phyloP scores from a whole-genome alignment of 2,329 filamentous ascomycete species.

The Exophiala calicioides region DNA sequence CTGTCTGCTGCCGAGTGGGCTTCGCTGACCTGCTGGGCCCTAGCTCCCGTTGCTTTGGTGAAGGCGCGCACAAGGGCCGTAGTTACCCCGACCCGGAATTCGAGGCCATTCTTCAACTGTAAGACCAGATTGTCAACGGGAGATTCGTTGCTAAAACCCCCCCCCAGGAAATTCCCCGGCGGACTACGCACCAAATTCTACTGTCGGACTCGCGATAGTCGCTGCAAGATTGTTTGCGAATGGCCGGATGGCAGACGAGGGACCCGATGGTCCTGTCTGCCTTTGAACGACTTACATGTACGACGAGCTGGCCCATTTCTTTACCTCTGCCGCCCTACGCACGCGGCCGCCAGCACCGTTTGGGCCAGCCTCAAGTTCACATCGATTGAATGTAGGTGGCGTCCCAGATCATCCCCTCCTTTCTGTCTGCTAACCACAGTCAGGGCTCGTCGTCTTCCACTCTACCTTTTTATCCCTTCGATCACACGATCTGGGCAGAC shows the following conservation, averaged over 20 bases:
- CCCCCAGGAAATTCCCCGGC: constrained; percentile 28
- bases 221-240: constrained; percentile 57
- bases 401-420: constrained; percentile 10
- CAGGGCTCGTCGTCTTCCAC: constrained; percentile 60
- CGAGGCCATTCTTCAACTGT: constrained; percentile 24
- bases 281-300: constrained; percentile 50
- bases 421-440: not conserved
- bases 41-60: constrained; percentile 21
- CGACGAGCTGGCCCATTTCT: constrained; percentile 41
- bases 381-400: constrained; percentile 52
- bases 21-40: not conserved
- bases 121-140: no score
- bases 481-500: constrained; percentile 52
- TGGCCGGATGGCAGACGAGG: constrained; percentile 44
- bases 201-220: constrained; percentile 52
- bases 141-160: no score
- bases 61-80: constrained; percentile 7
- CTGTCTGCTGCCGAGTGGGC: not conserved
- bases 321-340: constrained; percentile 40
- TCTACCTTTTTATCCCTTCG: constrained; percentile 60
- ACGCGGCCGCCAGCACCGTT: constrained; percentile 31
- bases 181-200: constrained; percentile 44
- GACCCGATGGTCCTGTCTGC: constrained; percentile 51
- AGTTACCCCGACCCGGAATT: constrained; percentile 18
- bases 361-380: constrained; percentile 59